Evolutionary conservation across 2,329 filamentous ascomycete species (phyloP).

Genomic region (Xylariaceae sp.): DNA sequence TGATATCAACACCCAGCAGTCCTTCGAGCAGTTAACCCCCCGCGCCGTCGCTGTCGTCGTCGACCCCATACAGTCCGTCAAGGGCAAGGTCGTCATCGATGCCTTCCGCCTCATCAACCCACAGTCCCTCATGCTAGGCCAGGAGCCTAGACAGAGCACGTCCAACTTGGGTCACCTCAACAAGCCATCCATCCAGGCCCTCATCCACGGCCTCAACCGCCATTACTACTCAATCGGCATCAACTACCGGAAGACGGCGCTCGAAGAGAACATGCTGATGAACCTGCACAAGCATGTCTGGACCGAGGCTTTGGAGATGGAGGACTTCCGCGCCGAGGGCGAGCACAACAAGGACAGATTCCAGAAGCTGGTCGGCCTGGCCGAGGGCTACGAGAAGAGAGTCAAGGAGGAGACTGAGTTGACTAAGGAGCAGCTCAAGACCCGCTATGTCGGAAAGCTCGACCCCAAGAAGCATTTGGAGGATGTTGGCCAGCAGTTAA

Average conservation of each 20-base stretch:
- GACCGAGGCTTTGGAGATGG: conserved; percentile 97
- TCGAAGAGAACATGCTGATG: conserved; percentile 99
- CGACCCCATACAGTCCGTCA: conserved; percentile 98
- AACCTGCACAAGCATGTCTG: conserved; percentile 99
- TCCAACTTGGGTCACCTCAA: conserved; percentile 97
- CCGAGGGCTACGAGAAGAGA: conserved; percentile 96
- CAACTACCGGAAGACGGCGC: conserved; percentile 94
- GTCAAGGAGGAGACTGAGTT: conserved; percentile 98
- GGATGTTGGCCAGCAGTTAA: conserved; percentile 91
- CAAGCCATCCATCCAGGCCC: conserved; percentile 98
- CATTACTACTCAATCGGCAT: conserved; percentile 99
- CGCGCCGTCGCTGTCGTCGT: conserved; percentile 97
- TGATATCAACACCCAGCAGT: conserved; percentile 99
- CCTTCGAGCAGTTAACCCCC: conserved; percentile 97
- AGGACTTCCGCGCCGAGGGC: conserved; percentile 85
- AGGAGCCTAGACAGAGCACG: conserved; percentile 95
- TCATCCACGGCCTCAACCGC: conserved; percentile 95
- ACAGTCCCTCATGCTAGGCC: conserved; percentile 94
- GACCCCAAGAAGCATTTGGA: conserved; percentile 99
- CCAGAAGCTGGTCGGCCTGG: conserved; percentile 81
- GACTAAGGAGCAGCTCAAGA: conserved; percentile 96
- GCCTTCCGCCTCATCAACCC: conserved; percentile 98
- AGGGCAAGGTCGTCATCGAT: conserved; percentile 99
- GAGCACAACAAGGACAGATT: conserved; percentile 83
- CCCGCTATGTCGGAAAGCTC: conserved; percentile 96